Evolutionary conservation across 208 protist species (phyloP), one percentile per base, ranked within the genome.

Genomic region (Naegleria gruberi): DNA sequence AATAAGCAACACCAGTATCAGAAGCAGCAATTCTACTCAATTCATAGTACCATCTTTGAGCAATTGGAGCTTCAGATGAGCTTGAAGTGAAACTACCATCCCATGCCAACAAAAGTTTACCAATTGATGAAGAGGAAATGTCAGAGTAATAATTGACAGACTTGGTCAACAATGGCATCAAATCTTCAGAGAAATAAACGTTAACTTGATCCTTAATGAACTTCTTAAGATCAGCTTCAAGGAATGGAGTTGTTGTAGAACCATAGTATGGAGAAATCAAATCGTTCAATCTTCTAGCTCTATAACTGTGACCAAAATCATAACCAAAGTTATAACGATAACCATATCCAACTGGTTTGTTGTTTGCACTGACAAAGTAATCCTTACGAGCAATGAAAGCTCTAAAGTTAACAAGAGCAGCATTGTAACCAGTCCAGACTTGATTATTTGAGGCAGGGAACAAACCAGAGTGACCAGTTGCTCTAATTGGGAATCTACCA

Each of bases 241-340:
- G 40, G 3, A 40, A 3, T 17, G 40, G 19, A 84, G 40, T 23
- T 4, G 81, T 84, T 43, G 17, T 23, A 46, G 4, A 17, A n/a
- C 37, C 6, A 19, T 84, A 40, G 8, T 45, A 34, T 41, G 81
- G 4, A 45, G 12, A 19, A 45, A 84, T 46, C 4, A 30, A 26
- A 45, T 41, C 15, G 6, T 46, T 46, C 40, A 84, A 34, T 40
- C 26, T 41, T 26, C 40, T 5, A 45, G 40, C 8, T 45, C 81
- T 84, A 15, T 30, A 84, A 46, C 41, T 41, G 15, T 41, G 4
- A 17, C 4, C 37, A 45, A 45, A 44, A 26, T 84, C 81, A 84
- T 84, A 84, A 45, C 81, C 81, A 10, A 41, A 84, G n/a, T 84
- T 44, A 45, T 84, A 84, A 84, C 15, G 37, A 84, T 45, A 84